phyloP scores from a whole-genome alignment of 495 filamentous ascomycete species.

The Penicillium waksmanii region DNA sequence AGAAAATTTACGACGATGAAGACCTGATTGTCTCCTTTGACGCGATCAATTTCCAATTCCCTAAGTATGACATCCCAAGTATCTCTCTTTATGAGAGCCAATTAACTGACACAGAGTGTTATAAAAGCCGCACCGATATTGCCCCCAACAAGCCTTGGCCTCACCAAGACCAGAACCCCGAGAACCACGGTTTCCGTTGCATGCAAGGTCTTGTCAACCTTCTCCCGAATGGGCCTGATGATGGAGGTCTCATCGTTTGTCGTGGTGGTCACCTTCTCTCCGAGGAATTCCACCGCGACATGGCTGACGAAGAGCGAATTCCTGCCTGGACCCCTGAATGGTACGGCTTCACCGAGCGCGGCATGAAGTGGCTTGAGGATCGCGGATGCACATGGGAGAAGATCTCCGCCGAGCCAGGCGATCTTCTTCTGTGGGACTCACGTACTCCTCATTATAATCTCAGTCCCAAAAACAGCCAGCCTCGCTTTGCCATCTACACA shows the following conservation, averaged over 20 bases:
- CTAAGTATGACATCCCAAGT: constrained; percentile 27
- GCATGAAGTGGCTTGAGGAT: constrained; percentile 43
- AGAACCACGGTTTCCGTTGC: constrained; percentile 47
- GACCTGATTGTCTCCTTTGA: constrained; percentile 53
- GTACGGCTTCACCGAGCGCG: constrained; percentile 43
- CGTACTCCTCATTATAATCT: constrained; percentile 46
- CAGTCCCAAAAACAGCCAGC: constrained; percentile 25
- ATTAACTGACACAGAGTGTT: background rate
- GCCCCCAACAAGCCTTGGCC: constrained; percentile 49
- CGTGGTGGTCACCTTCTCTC: constrained; percentile 37
- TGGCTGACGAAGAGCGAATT: constrained; percentile 38
- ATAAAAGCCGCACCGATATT: constrained; percentile 35
- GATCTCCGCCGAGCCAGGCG: constrained; percentile 44
- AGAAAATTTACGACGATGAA: constrained; percentile 42
- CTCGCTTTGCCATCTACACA: constrained; percentile 38
- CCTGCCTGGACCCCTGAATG: constrained; percentile 42
- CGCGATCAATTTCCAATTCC: constrained; percentile 45
- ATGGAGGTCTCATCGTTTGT: constrained; percentile 48
- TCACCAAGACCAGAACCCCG: constrained; percentile 50
- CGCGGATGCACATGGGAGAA: constrained; percentile 42
- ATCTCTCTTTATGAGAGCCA: background rate
- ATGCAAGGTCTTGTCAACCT: constrained; percentile 54
- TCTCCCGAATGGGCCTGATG: constrained; percentile 43
- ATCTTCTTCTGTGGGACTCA: constrained; percentile 50
- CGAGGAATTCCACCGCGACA: constrained; percentile 40